Conservation (phyloP, 2,329 filamentous ascomycete genomes). For the Massarina eburnea region DNA sequence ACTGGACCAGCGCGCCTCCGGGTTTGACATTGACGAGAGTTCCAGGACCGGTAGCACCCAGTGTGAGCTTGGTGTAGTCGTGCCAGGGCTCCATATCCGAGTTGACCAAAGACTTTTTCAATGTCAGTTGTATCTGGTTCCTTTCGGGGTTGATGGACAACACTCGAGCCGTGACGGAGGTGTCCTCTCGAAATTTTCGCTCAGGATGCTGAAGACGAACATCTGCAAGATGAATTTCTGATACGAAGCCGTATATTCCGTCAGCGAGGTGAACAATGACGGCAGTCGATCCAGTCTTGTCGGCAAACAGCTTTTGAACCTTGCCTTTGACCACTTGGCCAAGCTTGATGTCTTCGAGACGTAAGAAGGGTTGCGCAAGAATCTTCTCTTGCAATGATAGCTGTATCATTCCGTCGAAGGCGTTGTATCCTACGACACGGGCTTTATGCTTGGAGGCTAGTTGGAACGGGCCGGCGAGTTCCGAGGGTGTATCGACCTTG, state of each 20-base stretch:
- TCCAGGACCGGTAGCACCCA: constrained; percentile 78
- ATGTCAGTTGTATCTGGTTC: constrained; percentile 78
- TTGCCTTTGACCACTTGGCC: constrained; percentile 80
- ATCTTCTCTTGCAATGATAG: constrained; percentile 81
- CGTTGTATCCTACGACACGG: constrained; percentile 82
- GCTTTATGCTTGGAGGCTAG: constrained; percentile 76
- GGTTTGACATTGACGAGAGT: constrained; percentile 81
- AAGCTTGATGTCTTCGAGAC: constrained; percentile 85
- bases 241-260: constrained; percentile 84
- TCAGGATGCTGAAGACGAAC: constrained; percentile 87
- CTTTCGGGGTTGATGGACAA: constrained; percentile 76
- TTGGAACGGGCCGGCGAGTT: constrained; percentile 76
- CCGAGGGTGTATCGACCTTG: constrained; percentile 80
- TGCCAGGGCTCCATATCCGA: constrained; percentile 80
- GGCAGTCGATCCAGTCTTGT: constrained; percentile 75
- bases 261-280: constrained; percentile 83
- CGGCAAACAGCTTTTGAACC: constrained; percentile 81
- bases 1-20: constrained; percentile 85
- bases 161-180: constrained; percentile 81
- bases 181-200: constrained; percentile 89
- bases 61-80: constrained; percentile 70
- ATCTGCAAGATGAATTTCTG: constrained; percentile 86
- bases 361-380: constrained; percentile 83
- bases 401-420: constrained; percentile 81
- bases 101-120: constrained; percentile 95